These are phyloP conservation scores for Paecilomyces sp. DNA, from an alignment of 2,329 filamentous ascomycete species.

Conservation along the genomic window DNA sequence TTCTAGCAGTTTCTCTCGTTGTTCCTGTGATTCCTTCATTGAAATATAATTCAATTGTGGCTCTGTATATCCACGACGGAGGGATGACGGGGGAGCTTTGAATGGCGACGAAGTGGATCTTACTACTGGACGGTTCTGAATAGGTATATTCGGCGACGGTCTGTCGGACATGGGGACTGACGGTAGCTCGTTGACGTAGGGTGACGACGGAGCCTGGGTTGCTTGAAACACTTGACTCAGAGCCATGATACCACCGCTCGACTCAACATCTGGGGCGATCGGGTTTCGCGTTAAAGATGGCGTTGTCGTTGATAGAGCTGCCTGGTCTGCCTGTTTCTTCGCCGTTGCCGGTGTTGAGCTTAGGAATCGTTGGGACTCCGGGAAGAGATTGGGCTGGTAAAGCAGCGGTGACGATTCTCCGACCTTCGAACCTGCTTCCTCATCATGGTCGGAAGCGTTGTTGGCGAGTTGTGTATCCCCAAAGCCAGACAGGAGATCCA, in stretches of 20 bases:
- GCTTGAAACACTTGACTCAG: conserved; percentile 43
- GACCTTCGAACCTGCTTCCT: conserved; percentile 24
- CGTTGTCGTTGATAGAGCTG: conserved; percentile 23
- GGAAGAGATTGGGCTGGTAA: conserved; percentile 34
- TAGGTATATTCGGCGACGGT: conserved; percentile 42
- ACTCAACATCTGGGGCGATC: conserved; percentile 27
- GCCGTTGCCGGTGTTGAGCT: conserved; percentile 34
- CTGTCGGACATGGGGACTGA: conserved; percentile 38
- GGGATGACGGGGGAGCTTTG: conserved; percentile 21
- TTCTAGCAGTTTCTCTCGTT: conserved; percentile 25
- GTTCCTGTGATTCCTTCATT: conserved; percentile 39
- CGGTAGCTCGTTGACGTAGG: conserved; percentile 27
- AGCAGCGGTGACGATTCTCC: conserved; percentile 31
- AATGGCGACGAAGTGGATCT: conserved; percentile 32
- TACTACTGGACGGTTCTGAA: conserved; percentile 29
- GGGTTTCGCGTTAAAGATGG: conserved; percentile 38
- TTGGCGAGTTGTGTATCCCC: conserved; percentile 16
- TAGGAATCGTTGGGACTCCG: conserved; percentile 41
- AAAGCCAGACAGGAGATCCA: conserved; percentile 35
- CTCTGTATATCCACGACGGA: conserved; percentile 32
- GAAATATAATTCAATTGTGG: conserved; percentile 38
- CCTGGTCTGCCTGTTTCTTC: conserved; percentile 25
- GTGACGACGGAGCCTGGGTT: conserved; percentile 43
- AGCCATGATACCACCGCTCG: conserved; percentile 34
- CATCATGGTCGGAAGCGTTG: conserved; percentile 44